phyloP scores from a whole-genome alignment of 1,139 yeast species.

The Sugiyamaella pinicola region DNA sequence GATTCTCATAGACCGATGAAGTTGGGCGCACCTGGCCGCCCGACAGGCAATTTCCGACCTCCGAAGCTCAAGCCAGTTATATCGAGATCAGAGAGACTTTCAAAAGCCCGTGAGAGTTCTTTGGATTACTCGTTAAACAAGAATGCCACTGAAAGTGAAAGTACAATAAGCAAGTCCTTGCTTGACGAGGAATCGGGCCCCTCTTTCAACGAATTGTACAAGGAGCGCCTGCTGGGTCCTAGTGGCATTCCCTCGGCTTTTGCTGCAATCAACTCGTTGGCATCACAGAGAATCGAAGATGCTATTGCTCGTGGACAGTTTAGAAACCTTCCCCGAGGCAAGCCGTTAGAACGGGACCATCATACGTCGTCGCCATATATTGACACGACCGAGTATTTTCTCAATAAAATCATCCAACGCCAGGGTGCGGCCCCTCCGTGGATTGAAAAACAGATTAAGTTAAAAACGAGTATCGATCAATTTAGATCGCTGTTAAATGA shows the following conservation, averaged over 20 bases:
- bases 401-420: constrained; percentile 68
- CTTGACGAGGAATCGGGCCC: constrained; percentile 43
- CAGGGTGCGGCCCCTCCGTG: constrained; percentile 87
- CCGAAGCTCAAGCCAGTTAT: constrained; percentile 26
- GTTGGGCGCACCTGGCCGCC: constrained; percentile 5
- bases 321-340: constrained; percentile 65
- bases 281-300: constrained; percentile 74
- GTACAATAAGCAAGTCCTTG: constrained; percentile 28
- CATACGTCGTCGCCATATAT: constrained; percentile 49
- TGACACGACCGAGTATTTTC: constrained; percentile 64
- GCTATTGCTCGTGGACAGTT: constrained; percentile 73
- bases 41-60: constrained; percentile 22
- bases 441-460: constrained; percentile 75
- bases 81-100: constrained; percentile 47
- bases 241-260: constrained; percentile 54
- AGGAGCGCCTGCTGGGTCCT: constrained; percentile 65
- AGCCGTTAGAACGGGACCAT: constrained; percentile 52
- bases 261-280: constrained; percentile 62
- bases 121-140: constrained; percentile 63
- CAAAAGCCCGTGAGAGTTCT: constrained; percentile 64
- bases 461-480: constrained; percentile 50
- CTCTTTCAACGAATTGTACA: constrained; percentile 62
- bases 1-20: constrained; percentile 58
- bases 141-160: constrained; percentile 29
- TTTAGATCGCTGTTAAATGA: constrained; percentile 44